These are phyloP conservation scores for Chrysoporthe deuterocubensis DNA, from an alignment of 2,329 filamentous ascomycete species.

Conservation along the genomic window DNA sequence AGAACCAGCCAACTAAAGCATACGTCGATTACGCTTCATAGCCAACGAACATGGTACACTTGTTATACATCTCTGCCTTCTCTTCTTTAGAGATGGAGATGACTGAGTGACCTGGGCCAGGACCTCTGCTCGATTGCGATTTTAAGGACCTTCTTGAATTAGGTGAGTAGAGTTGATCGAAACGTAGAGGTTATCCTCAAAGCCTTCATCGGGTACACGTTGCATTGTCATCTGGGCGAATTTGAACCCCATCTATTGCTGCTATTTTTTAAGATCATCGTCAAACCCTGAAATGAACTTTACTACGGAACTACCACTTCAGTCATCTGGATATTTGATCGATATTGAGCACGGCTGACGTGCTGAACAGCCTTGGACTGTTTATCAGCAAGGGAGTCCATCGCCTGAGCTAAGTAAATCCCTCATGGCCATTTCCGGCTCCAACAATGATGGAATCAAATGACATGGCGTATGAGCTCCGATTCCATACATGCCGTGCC, in stretches of 20 bases:
- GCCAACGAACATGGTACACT: not conserved
- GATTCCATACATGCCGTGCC: not conserved
- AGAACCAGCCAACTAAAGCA: not conserved
- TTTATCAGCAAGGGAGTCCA: not conserved
- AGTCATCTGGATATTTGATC: too few relatives aligned
- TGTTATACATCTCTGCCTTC: not conserved
- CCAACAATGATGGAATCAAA: not conserved
- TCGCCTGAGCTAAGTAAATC: not conserved
- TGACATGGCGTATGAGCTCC: constrained; percentile 11
- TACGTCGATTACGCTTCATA: not conserved
- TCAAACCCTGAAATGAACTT: too few relatives aligned
- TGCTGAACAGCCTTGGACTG: not conserved
- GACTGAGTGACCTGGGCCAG: not conserved
- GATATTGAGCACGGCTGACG: not conserved
- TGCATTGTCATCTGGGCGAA: not conserved
- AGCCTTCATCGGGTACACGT: not conserved
- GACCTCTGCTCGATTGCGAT: not conserved
- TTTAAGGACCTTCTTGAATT: not conserved
- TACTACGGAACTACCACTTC: not conserved
- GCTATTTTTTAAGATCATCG: not conserved
- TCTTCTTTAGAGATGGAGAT: not conserved
- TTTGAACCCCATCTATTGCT: not conserved
- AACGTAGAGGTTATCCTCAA: not conserved
- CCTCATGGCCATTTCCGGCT: not conserved
- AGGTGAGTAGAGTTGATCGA: not conserved